Evolutionary conservation across 306 rosid genomes (phyloP).

Genomic region (Corylus avellana): DNA sequence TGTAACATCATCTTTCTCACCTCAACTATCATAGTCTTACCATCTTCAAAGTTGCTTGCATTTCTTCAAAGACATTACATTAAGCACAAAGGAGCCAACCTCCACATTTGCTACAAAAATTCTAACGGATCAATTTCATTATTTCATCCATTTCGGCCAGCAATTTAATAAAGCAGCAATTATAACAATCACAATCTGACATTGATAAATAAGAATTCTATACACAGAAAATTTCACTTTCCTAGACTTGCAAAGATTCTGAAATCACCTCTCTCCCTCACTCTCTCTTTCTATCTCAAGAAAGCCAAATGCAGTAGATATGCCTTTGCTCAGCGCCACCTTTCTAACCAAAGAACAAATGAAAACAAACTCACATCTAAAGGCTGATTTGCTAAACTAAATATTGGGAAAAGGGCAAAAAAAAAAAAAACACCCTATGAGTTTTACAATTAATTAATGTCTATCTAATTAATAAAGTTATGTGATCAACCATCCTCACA

Average conservation of each 20-base stretch:
- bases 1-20: no score
- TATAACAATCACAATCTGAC: slow-evolving; percentile 23
- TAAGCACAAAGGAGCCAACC: no score
- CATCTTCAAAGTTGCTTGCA: no score
- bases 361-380: slow-evolving; percentile 30
- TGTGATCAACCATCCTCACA: slow-evolving; percentile 75
- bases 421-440: slow-evolving; percentile 25
- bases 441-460: slow-evolving; percentile 24
- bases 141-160: not conserved
- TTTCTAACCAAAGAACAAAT: slow-evolving; percentile 41
- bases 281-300: slow-evolving; percentile 18
- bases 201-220: slow-evolving; percentile 37
- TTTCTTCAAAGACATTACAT: no score
- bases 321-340: slow-evolving; percentile 29
- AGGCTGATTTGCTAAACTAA: slow-evolving; percentile 35
- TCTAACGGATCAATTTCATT: not conserved
- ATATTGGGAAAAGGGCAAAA: not conserved
- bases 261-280: not conserved
- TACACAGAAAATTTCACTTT: slow-evolving; percentile 33
- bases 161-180: not conserved
- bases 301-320: slow-evolving; percentile 33
- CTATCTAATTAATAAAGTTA: slow-evolving; percentile 33
- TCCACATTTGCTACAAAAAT: not conserved
- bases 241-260: slow-evolving; percentile 31
- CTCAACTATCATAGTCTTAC: no score